A percentile compares a stretch with the other conserved stretches of the same genome.
Conservation (phyloP, 2,329 filamentous ascomycete species). For the Clarireedia hainanense region DNA sequence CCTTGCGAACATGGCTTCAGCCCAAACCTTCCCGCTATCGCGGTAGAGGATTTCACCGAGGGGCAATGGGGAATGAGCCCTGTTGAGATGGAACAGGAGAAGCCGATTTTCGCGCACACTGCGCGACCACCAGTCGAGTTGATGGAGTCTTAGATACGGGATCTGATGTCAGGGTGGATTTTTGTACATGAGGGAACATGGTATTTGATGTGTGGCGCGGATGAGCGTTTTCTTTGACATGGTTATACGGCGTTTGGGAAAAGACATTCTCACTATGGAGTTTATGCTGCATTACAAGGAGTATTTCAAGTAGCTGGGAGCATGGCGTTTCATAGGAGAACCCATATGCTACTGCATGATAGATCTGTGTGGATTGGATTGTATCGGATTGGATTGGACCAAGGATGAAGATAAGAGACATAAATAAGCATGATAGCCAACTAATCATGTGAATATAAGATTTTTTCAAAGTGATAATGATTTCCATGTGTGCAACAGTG, state of each 20-base stretch:
- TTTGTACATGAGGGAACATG: conserved; percentile 3
- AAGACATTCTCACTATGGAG: neutral
- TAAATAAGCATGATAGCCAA: too few relatives aligned
- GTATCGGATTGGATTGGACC: too few relatives aligned
- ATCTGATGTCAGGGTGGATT: neutral
- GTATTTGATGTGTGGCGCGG: neutral
- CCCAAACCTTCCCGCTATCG: conserved; percentile 54
- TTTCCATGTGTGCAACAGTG: too few relatives aligned
- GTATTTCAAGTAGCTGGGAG: neutral
- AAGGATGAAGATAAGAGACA: neutral
- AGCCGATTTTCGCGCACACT: conserved; percentile 52
- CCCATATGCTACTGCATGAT: conserved; percentile 1
- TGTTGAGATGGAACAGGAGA: conserved; percentile 30
- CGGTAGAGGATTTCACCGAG: conserved; percentile 56
- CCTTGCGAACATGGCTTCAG: conserved; percentile 47
- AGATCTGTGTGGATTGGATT: neutral
- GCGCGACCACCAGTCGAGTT: conserved; percentile 57
- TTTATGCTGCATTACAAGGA: conserved; percentile 5
- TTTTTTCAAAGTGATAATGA: too few relatives aligned
- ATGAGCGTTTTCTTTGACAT: neutral
- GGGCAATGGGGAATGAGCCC: conserved; percentile 38
- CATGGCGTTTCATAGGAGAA: neutral
- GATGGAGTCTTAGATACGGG: conserved; percentile 34
- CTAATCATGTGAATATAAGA: too few relatives aligned
- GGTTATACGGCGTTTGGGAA: neutral